Evolutionary conservation across 768 basidiomycete genomes (phyloP).

Genomic region (Mycena maculata): DNA sequence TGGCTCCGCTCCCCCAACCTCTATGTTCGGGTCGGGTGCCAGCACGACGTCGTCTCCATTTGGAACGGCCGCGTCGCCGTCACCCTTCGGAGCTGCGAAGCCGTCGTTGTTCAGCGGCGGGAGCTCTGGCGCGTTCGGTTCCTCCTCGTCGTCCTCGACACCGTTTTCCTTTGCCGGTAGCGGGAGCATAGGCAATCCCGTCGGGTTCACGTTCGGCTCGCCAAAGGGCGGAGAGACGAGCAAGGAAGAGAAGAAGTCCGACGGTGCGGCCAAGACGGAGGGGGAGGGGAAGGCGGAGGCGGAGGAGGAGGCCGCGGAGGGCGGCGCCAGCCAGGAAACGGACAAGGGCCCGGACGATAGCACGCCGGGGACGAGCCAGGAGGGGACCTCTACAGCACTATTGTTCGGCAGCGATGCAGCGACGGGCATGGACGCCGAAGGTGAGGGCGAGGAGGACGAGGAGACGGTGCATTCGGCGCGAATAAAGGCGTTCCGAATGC

Average conservation of each 20-base stretch:
- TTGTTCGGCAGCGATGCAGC: conserved; percentile 30
- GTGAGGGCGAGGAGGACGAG: conserved; percentile 86
- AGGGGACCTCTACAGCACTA: conserved; percentile 1
- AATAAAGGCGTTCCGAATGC: conserved; percentile 72
- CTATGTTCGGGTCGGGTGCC: conserved; percentile 16
- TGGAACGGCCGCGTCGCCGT: conserved; percentile 15
- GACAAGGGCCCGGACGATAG: conserved; percentile 32
- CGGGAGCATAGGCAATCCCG: conserved; percentile 71
- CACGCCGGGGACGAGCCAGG: conserved; percentile 16
- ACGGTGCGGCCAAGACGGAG: conserved; percentile 32
- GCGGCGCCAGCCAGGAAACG: conserved; percentile 36
- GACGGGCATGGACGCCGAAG: conserved; percentile 50
- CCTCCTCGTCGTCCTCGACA: conserved; percentile 27
- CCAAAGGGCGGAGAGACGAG: conserved; percentile 34
- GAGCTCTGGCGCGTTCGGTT: conserved; percentile 11
- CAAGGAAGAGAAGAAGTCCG: conserved; percentile 30
- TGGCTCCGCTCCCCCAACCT: conserved; percentile 5
- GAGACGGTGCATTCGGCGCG: conserved; percentile 69
- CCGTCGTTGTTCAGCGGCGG: conserved; percentile 25
- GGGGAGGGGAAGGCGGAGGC: conserved; percentile 36
- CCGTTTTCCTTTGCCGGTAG: conserved; percentile 33
- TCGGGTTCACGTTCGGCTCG: conserved; percentile 70
- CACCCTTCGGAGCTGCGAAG: conserved; percentile 33
- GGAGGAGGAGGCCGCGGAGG: conserved; percentile 40
- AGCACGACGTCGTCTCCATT: not conserved